Evolutionary conservation across 73 alveolate species (phyloP).

Genomic region (Paramecium octaurelia): DNA sequence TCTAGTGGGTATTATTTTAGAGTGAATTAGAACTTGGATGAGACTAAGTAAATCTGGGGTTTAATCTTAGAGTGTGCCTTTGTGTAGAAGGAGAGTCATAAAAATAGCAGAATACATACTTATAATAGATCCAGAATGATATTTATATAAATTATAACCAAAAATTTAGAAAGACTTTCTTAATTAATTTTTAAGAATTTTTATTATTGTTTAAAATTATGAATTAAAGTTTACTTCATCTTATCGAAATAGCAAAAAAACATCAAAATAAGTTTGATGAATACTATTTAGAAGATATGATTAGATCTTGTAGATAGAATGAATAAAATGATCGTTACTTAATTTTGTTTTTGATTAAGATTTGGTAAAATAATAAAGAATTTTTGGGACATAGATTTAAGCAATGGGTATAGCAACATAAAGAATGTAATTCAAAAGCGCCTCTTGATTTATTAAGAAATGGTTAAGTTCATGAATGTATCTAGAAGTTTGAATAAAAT

Average conservation of each 20-base stretch:
- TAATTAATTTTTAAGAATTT: background rate
- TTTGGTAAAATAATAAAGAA: background rate
- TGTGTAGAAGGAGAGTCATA: constrained; percentile 16
- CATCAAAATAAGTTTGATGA: background rate
- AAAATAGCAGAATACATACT: constrained; percentile 12
- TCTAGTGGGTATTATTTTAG: background rate
- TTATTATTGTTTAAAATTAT: background rate
- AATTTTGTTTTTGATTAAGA: background rate
- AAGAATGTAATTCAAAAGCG: background rate
- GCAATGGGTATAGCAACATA: background rate
- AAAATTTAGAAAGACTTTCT: background rate
- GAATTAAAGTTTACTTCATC: background rate
- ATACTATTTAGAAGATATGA: background rate
- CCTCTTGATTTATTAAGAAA: background rate
- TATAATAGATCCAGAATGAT: background rate
- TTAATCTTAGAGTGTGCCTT: background rate
- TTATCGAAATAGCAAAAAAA: background rate
- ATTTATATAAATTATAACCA: background rate
- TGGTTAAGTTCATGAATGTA: background rate
- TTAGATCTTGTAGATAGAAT: background rate
- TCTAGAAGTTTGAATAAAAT: background rate
- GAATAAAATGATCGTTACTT: background rate
- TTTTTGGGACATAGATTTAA: background rate
- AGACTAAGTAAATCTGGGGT: constrained; percentile 29
- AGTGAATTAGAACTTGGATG: constrained; percentile 1